A percentile compares a stretch with the other conserved stretches of the same genome.
These are phyloP conservation scores for Stemphylium lycopersici DNA, from an alignment of 2,329 filamentous ascomycete species.

Conservation along the genomic window DNA sequence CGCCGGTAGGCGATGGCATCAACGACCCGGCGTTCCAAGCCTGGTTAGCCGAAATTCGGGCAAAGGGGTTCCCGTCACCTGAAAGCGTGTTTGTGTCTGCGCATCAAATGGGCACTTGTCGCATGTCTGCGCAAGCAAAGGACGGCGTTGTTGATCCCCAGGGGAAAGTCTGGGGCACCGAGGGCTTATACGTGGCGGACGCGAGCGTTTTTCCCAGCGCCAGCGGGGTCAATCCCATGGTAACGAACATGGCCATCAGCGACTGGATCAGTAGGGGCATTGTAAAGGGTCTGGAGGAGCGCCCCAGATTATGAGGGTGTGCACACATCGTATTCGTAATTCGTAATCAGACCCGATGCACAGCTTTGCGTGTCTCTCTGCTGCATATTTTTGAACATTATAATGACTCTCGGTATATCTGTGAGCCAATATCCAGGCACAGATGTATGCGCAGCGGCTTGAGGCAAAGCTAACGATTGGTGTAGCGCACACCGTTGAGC, in stretches of 20 bases:
- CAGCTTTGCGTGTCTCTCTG: not conserved
- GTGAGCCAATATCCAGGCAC: too few relatives aligned
- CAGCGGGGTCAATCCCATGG: conserved; percentile 82
- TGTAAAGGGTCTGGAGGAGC: conserved; percentile 30
- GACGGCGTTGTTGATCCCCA: conserved; percentile 53
- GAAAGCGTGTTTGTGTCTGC: conserved; percentile 68
- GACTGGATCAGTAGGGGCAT: conserved; percentile 46
- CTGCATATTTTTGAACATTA: too few relatives aligned
- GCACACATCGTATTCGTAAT: not conserved
- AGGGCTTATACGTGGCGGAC: conserved; percentile 73
- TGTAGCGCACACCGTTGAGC: not conserved
- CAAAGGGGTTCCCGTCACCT: conserved; percentile 57
- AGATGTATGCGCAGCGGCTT: not conserved
- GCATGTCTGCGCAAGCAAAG: conserved; percentile 65
- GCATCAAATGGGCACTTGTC: conserved; percentile 80
- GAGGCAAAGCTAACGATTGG: not conserved
- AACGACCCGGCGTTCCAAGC: conserved; percentile 65
- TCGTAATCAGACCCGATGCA: not conserved
- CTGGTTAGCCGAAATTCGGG: conserved; percentile 64
- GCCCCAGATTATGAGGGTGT: conserved; percentile 23
- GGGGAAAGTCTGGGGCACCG: conserved; percentile 66
- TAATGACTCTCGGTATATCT: too few relatives aligned
- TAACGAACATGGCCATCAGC: conserved; percentile 68
- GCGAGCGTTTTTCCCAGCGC: conserved; percentile 77
- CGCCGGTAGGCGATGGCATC: conserved; percentile 50